Evolutionary conservation across 345 rosid species (phyloP).

Genomic region (Camelina laxa): DNA sequence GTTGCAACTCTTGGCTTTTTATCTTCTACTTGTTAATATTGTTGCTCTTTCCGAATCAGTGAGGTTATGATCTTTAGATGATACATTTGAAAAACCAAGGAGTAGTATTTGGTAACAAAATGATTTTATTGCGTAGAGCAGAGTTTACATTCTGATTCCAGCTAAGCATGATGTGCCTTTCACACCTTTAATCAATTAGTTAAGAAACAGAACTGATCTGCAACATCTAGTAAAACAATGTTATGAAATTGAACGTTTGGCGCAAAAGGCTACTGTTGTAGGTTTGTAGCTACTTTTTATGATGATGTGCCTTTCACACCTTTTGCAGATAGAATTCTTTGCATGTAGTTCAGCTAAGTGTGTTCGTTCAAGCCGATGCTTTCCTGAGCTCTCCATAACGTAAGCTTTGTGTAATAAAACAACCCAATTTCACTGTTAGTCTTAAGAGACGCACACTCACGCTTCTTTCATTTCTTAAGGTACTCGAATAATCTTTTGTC

Average conservation of each 20-base stretch:
- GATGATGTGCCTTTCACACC: slow-evolving; percentile 28
- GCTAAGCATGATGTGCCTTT: neutral
- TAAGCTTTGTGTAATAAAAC: slow-evolving; percentile 43
- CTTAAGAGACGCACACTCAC: slow-evolving; percentile 12
- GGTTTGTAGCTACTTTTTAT: neutral
- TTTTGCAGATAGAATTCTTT: slow-evolving; percentile 74
- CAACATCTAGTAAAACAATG: neutral
- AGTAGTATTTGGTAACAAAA: neutral
- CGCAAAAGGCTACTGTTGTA: neutral
- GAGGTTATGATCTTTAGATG: slow-evolving; percentile 5
- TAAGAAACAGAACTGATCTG: neutral
- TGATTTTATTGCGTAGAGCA: neutral
- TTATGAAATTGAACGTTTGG: neutral
- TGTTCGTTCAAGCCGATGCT: slow-evolving; percentile 70
- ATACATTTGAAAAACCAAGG: neutral
- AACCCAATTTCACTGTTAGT: slow-evolving; percentile 8
- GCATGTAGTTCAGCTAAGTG: slow-evolving; percentile 62
- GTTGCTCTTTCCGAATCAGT: neutral
- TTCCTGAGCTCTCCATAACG: slow-evolving; percentile 81
- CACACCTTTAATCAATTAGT: too few relatives aligned
- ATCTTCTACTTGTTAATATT: slow-evolving; percentile 8
- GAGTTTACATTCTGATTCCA: neutral
- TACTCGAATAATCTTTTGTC: slow-evolving; percentile 82
- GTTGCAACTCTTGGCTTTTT: slow-evolving; percentile 39
- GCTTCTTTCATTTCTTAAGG: slow-evolving; percentile 50